Evolutionary conservation across 768 basidiomycete genomes (phyloP), one percentile per base, ranked within the genome.

Genomic region (Chiua virens): DNA sequence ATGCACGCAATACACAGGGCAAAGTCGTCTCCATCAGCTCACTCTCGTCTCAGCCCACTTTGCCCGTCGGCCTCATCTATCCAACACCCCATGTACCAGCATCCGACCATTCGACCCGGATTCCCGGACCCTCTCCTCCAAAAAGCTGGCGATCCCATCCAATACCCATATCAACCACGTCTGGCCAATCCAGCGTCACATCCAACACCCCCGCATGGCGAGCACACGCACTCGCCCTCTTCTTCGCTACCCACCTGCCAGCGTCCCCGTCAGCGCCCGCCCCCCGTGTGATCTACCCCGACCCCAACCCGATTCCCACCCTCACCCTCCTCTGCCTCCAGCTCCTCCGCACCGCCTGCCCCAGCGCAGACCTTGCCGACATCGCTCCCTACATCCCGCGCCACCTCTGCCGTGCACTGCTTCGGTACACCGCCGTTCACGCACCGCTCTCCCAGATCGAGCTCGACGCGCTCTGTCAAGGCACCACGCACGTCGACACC

Each of bases 241-340:
- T 83, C 1, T 72, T 82, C 43, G 68, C 71, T 17, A 5, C 46
- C 46, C 47, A 41, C 10, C 11, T 47, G 9, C 13, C 43, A 5
- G 18, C 41, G 5, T 47, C 53, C 13, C 14, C 28, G 25, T 20
- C 13, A 9, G 28, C 49, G 25, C 8, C 25, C 25, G 25, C 17
- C 41, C 49, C 52, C 25, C 55, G 46, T 23, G 4, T 11, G n/a
- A 51, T 50, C 48, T 60, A 65, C 50, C 53, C 59, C 4, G 43
- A 56, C 42, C 55, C 58, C 8, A 37, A 28, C 35, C 47, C 42
- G 8, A 66, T 84, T 18, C 84, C 85, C 8, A 66, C 76, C 17
- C 73, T 89, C 27, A 71, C 78, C 3, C 65, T 79, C 17, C 63
- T 87, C n/a, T 88, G 86, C 61, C 71, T 89, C 30, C 74, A 71